These are phyloP conservation scores for Raphidocelis subcapitata DNA, from an alignment of 139 green algal genomes.

Conservation along the genomic window DNA sequence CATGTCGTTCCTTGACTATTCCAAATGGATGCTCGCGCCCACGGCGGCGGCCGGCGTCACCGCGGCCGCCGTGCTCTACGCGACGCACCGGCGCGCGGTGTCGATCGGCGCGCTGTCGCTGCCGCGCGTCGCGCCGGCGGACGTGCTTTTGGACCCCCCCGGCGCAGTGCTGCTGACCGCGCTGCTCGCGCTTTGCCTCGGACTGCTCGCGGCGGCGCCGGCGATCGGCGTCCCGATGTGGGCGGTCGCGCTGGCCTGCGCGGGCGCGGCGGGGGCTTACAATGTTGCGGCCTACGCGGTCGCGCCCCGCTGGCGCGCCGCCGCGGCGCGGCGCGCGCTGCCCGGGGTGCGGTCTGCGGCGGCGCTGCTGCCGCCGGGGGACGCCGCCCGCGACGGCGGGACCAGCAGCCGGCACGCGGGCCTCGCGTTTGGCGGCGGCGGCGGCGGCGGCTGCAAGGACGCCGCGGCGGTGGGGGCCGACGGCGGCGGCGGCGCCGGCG, in stretches of 20 bases:
- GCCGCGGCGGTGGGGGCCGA: too few species aligned
- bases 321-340: too few species aligned
- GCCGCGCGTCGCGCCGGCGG: constrained; percentile 23
- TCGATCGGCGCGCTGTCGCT: constrained; percentile 22
- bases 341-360: background rate
- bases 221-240: constrained; percentile 39
- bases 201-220: constrained; percentile 39
- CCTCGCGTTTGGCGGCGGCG: background rate
- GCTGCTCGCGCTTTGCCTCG: constrained; percentile 36
- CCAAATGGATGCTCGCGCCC: constrained; percentile 44
- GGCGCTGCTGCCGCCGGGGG: constrained; percentile 1
- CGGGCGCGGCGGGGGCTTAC: constrained; percentile 27
- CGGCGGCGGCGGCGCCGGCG: too few species aligned
- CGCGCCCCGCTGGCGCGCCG: background rate
- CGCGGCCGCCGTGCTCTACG: constrained; percentile 20
- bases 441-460: background rate
- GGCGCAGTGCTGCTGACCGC: constrained; percentile 28
- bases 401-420: too few species aligned
- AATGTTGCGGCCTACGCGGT: constrained; percentile 30
- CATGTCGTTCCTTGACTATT: constrained; percentile 46
- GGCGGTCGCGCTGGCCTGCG: constrained; percentile 39
- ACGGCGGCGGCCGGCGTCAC: constrained; percentile 32
- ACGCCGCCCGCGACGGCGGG: background rate
- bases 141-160: constrained; percentile 26
- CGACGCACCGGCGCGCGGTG: constrained; percentile 19